These are phyloP conservation scores for Myriosclerotinia duriaeana DNA, from an alignment of 2,329 filamentous ascomycete species.

Conservation along the genomic window DNA sequence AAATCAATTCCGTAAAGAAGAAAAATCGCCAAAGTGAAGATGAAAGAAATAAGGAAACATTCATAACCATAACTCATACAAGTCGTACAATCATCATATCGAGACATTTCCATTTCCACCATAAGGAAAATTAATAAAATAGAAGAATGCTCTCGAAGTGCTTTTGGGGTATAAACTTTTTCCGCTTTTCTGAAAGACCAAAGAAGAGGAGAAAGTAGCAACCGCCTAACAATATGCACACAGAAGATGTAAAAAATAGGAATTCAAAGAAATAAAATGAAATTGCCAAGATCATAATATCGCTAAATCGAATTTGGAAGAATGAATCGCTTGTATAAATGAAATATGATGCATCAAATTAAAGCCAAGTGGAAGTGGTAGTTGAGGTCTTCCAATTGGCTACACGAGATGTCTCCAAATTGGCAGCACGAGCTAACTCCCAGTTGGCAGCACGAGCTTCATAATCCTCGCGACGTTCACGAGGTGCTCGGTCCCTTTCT, in stretches of 20 bases:
- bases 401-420: not conserved
- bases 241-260: conserved; percentile 29
- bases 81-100: conserved; percentile 38
- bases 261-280: conserved; percentile 27
- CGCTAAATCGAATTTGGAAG: conserved; percentile 32
- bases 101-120: conserved; percentile 31
- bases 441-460: conserved; percentile 12
- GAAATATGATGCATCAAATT: conserved; percentile 22
- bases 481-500: conserved; percentile 17
- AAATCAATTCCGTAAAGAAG: not conserved
- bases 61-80: conserved; percentile 38
- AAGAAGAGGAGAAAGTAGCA: conserved; percentile 31
- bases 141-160: conserved; percentile 23
- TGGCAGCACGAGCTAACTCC: conserved; percentile 6
- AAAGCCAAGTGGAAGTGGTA: conserved; percentile 22
- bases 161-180: conserved; percentile 37
- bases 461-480: conserved; percentile 22
- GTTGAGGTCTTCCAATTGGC: not conserved
- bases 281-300: conserved; percentile 26
- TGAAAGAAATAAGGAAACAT: conserved; percentile 31
- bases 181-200: conserved; percentile 33
- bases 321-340: conserved; percentile 29
- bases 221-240: conserved; percentile 33
- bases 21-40: conserved; percentile 11
- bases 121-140: conserved; percentile 21